phyloP scores from a whole-genome alignment of 164 flowering plant species.

The Stephania cephalantha region DNA sequence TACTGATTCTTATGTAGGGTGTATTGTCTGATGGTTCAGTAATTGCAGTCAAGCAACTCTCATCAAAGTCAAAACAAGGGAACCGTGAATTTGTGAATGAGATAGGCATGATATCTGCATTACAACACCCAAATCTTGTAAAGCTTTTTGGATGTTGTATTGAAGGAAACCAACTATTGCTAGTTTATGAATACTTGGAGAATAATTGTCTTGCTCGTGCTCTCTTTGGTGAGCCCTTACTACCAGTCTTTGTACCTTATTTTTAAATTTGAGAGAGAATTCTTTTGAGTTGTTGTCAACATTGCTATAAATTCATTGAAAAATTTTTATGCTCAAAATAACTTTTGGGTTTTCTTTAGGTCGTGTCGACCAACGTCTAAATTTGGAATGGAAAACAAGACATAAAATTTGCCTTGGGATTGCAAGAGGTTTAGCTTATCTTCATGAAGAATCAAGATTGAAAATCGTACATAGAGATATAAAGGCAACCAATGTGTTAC shows the following conservation, averaged over 20 bases:
- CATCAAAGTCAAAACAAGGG: slow-evolving; percentile 70
- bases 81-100: slow-evolving; percentile 69
- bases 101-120: slow-evolving; percentile 65
- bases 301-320: not conserved
- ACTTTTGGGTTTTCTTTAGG: slow-evolving; percentile 16
- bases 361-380: slow-evolving; percentile 25
- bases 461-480: slow-evolving; percentile 72
- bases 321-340: not conserved
- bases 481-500: slow-evolving; percentile 60
- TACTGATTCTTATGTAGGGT: slow-evolving; percentile 32
- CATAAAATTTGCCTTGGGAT: slow-evolving; percentile 48
- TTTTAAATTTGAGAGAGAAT: not conserved
- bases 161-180: slow-evolving; percentile 54
- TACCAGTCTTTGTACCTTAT: not conserved
- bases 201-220: slow-evolving; percentile 61
- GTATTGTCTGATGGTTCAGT: slow-evolving; percentile 42
- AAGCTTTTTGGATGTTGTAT: slow-evolving; percentile 63
- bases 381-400: slow-evolving; percentile 61
- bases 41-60: slow-evolving; percentile 70
- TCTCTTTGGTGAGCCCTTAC: slow-evolving; percentile 24
- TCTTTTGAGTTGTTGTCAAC: too few relatives aligned
- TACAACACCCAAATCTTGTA: slow-evolving; percentile 70
- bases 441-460: slow-evolving; percentile 63
- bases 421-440: slow-evolving; percentile 62
- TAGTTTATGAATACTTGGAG: slow-evolving; percentile 64